Evolutionary conservation across 2,329 filamentous ascomycete species (phyloP).

Genomic region (Epichloe sibirici): DNA sequence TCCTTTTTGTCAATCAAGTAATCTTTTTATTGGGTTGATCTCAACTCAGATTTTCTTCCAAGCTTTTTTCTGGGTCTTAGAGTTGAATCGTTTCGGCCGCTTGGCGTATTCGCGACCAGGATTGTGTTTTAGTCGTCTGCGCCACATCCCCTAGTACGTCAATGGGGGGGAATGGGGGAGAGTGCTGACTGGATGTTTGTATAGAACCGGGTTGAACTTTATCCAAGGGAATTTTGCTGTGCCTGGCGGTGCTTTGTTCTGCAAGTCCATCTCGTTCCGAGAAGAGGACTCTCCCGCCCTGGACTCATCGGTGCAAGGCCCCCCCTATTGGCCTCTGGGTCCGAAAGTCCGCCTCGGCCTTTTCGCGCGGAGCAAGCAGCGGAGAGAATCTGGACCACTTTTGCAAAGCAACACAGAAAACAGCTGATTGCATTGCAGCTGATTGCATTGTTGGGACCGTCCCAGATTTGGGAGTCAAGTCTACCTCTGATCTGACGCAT

Average conservation of each 20-base stretch:
- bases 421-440: neutral
- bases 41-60: neutral
- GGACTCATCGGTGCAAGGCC: neutral
- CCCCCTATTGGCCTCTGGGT: neutral
- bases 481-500: neutral
- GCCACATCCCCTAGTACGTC: conserved; percentile 4
- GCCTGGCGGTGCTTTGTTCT: neutral
- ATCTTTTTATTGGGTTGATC: neutral
- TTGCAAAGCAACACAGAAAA: neutral
- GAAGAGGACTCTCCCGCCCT: neutral
- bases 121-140: neutral
- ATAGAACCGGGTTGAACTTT: conserved; percentile 3
- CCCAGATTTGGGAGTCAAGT: neutral
- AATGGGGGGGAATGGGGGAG: neutral
- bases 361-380: neutral
- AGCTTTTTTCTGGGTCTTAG: neutral
- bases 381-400: neutral
- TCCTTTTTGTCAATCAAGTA: neutral
- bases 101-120: neutral
- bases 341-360: neutral
- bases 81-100: conserved; percentile 1
- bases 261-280: neutral
- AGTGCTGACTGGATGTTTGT: conserved; percentile 4
- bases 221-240: neutral
- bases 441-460: neutral